Evolutionary conservation across 192 early-diverging fungal species (phyloP).

Genomic region (Rhizophagus clarus): DNA sequence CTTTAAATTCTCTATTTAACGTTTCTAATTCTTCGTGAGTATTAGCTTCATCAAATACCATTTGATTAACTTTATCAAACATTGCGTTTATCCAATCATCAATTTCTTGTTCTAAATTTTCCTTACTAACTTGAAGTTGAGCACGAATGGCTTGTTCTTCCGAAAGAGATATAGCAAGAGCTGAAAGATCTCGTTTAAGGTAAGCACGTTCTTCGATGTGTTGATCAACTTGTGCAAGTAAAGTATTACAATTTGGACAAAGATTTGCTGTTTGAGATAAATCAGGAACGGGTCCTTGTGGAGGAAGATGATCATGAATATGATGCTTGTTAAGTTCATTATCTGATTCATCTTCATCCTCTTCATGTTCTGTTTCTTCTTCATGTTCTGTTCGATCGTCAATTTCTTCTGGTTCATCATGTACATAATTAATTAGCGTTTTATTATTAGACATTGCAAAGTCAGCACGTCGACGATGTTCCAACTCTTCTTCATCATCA

Average conservation of each 20-base stretch:
- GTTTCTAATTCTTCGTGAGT: slow-evolving; percentile 38
- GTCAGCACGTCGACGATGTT: neutral
- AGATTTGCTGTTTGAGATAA: slow-evolving; percentile 11
- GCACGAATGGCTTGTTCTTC: slow-evolving; percentile 43
- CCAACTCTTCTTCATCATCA: slow-evolving; percentile 1
- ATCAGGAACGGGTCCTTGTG: slow-evolving; percentile 12
- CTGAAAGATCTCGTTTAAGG: slow-evolving; percentile 46
- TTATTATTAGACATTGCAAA: neutral
- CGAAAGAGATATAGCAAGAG: slow-evolving; percentile 41
- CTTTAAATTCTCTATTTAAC: slow-evolving; percentile 37
- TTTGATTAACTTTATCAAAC: slow-evolving; percentile 46
- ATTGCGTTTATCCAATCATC: slow-evolving; percentile 43
- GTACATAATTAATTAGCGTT: neutral
- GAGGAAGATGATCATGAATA: neutral
- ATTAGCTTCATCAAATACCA: slow-evolving; percentile 50
- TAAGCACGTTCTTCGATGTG: slow-evolving; percentile 53
- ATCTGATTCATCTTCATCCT: slow-evolving; percentile 14
- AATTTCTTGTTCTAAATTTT: slow-evolving; percentile 44
- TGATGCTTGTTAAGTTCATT: neutral
- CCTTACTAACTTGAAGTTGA: slow-evolving; percentile 38
- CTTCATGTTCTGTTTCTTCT: neutral
- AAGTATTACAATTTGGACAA: slow-evolving; percentile 47
- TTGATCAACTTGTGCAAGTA: slow-evolving; percentile 50
- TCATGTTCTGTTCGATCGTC: neutral
- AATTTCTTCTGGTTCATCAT: slow-evolving; percentile 10